Conservation (phyloP, 2,329 filamentous ascomycete species). For the Fonsecaea multimorphosa region DNA sequence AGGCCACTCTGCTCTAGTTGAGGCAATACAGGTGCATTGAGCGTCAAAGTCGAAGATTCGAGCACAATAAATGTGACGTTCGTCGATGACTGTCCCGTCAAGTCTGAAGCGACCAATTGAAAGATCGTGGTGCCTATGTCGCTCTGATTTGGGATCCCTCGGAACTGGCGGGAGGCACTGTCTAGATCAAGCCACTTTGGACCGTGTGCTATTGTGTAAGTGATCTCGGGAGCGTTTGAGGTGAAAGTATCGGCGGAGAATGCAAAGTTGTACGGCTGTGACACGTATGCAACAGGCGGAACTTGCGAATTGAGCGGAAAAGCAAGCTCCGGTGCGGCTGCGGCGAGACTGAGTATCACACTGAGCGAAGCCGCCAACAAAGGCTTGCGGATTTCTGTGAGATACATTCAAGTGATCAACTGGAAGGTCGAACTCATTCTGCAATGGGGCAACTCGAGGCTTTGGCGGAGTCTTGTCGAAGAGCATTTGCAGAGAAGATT, state of each 20-base stretch:
- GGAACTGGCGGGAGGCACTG: slow-evolving; percentile 67
- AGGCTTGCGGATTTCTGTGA: slow-evolving; percentile 24
- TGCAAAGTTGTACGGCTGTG: slow-evolving; percentile 56
- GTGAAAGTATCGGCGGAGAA: slow-evolving; percentile 70
- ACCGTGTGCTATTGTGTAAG: slow-evolving; percentile 69
- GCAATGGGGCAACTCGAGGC: background rate
- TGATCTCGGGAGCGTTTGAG: slow-evolving; percentile 61
- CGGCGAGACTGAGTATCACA: background rate
- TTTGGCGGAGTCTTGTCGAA: background rate
- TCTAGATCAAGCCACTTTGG: slow-evolving; percentile 80
- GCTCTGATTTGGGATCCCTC: slow-evolving; percentile 68
- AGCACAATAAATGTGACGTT: slow-evolving; percentile 75
- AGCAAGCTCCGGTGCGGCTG: slow-evolving; percentile 43
- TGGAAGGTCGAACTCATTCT: background rate
- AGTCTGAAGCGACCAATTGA: slow-evolving; percentile 72
- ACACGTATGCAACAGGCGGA: slow-evolving; percentile 75
- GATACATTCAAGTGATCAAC: slow-evolving; percentile 28
- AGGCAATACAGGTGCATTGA: slow-evolving; percentile 45
- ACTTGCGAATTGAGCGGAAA: slow-evolving; percentile 87
- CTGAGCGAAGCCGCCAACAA: slow-evolving; percentile 15
- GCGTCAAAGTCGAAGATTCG: slow-evolving; percentile 47
- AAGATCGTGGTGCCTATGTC: slow-evolving; percentile 67
- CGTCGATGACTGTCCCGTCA: slow-evolving; percentile 66
- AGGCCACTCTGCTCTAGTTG: slow-evolving; percentile 47
- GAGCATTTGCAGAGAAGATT: background rate